These are phyloP conservation scores for Filobasidium floriforme DNA, from an alignment of 768 basidiomycete genomes.

Conservation along the genomic window DNA sequence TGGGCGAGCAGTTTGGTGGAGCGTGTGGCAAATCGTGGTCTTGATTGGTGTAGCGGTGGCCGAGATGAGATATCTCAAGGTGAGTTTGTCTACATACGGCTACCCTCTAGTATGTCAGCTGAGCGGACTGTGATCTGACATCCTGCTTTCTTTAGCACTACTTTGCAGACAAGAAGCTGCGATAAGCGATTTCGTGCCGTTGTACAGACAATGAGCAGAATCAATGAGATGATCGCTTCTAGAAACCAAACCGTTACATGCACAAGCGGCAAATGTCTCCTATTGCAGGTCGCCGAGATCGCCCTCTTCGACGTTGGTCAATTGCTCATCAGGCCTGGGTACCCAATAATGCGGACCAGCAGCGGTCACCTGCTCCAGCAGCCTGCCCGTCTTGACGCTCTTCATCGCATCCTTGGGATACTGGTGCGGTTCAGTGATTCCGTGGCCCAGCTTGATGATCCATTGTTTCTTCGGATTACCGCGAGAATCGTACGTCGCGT, in stretches of 20 bases:
- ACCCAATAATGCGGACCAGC: slow-evolving; percentile 1
- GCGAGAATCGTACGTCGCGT: slow-evolving; percentile 8
- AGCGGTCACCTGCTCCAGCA: background rate
- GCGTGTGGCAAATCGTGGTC: slow-evolving; percentile 73
- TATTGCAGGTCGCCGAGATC: background rate
- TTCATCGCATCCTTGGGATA: slow-evolving; percentile 4
- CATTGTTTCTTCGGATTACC: slow-evolving; percentile 7
- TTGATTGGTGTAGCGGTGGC: slow-evolving; percentile 78
- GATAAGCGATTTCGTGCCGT: background rate
- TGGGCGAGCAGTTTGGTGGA: slow-evolving; percentile 90
- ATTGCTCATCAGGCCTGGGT: background rate
- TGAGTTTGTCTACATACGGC: slow-evolving; percentile 44
- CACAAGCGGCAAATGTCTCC: background rate
- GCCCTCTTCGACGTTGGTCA: background rate
- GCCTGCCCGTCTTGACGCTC: slow-evolving; percentile 1
- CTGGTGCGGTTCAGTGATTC: background rate
- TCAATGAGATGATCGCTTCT: background rate
- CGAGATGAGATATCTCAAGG: slow-evolving; percentile 88
- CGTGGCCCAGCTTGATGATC: slow-evolving; percentile 9
- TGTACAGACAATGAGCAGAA: background rate
- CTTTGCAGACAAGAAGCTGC: slow-evolving; percentile 19
- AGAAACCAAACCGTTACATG: background rate
- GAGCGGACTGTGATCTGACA: background rate
- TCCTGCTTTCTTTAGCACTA: background rate
- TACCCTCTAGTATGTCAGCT: background rate